Percentiles rank a stretch among this genome's conserved stretches.
Evolutionary conservation across 495 filamentous ascomycete species (phyloP).

Genomic region (Talaromyces borbonicus): DNA sequence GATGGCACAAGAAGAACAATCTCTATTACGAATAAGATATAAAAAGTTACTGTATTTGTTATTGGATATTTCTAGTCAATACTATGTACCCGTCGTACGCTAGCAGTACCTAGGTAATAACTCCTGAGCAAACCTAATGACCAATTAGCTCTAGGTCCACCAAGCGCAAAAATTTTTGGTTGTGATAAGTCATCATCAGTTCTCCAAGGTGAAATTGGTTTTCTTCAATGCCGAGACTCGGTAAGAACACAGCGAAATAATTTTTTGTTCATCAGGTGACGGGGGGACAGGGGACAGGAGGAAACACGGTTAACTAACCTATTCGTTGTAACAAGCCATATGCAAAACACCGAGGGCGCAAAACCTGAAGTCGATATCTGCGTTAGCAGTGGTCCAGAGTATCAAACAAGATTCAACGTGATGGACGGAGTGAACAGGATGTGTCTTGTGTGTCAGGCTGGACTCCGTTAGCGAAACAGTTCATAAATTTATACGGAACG

Average conservation of each 20-base stretch:
- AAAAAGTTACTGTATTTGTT: constrained; percentile 8
- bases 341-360: background rate
- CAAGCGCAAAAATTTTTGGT: constrained; percentile 12
- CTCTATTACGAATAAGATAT: constrained; percentile 19
- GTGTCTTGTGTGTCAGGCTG: constrained; percentile 40
- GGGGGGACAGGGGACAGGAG: constrained; percentile 4
- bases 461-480: constrained; percentile 35
- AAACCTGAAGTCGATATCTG: background rate
- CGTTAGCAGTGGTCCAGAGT: background rate
- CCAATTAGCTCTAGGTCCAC: too few species aligned
- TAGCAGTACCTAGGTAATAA: too few species aligned
- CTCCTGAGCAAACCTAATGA: too few species aligned
- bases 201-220: constrained; percentile 88
- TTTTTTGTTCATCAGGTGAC: constrained; percentile 59
- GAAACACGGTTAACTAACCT: constrained; percentile 22
- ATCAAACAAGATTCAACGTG: too few species aligned
- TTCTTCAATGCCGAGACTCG: constrained; percentile 64
- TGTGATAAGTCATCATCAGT: constrained; percentile 48
- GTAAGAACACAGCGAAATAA: constrained; percentile 76
- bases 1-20: constrained; percentile 42
- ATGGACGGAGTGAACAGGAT: too few species aligned
- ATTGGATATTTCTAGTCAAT: background rate
- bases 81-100: too few species aligned
- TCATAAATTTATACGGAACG: too few species aligned
- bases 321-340: too few species aligned